Percentiles rank a stretch among this genome's conserved stretches.
These are phyloP conservation scores for slime mould (Dictyostelium discoideum) DNA, from an alignment of 78 protist genomes.

Conservation along the genomic window DNA sequence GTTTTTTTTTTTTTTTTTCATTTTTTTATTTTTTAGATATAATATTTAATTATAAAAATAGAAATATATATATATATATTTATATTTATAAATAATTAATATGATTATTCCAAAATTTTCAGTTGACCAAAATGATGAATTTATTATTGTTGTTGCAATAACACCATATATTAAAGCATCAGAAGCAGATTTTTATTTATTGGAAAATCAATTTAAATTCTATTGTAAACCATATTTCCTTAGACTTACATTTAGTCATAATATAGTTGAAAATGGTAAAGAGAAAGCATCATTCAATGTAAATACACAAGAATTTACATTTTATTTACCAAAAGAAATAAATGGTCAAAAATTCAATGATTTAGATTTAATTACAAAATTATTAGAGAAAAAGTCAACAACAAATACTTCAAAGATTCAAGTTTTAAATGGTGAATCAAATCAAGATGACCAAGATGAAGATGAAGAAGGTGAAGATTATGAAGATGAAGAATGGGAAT, in stretches of 20 bases:
- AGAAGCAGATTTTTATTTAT: slow-evolving; percentile 71
- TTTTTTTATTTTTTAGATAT: neutral
- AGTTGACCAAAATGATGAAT: slow-evolving; percentile 71
- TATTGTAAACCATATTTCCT: slow-evolving; percentile 79
- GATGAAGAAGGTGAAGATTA: slow-evolving; percentile 29
- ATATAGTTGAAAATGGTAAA: slow-evolving; percentile 63
- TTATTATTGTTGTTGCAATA: slow-evolving; percentile 65
- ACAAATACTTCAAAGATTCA: neutral
- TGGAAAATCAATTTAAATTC: slow-evolving; percentile 57
- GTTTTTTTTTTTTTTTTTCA: neutral
- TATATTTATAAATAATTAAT: no score
- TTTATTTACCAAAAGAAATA: slow-evolving; percentile 54
- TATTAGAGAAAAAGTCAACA: slow-evolving; percentile 49
- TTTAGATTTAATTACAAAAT: slow-evolving; percentile 60
- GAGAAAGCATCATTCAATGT: slow-evolving; percentile 61
- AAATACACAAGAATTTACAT: slow-evolving; percentile 50
- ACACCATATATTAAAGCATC: slow-evolving; percentile 75
- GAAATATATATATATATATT: neutral
- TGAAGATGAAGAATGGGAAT: slow-evolving; percentile 75
- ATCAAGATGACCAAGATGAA: neutral
- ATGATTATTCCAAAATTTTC: slow-evolving; percentile 78
- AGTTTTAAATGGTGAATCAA: slow-evolving; percentile 1
- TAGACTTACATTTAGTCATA: slow-evolving; percentile 50
- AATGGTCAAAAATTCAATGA: slow-evolving; percentile 44
- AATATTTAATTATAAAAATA: neutral